Base-by-base conservation (phyloP, 805 yeast genomes). In the Saccharomycopsis fibuligera region DNA sequence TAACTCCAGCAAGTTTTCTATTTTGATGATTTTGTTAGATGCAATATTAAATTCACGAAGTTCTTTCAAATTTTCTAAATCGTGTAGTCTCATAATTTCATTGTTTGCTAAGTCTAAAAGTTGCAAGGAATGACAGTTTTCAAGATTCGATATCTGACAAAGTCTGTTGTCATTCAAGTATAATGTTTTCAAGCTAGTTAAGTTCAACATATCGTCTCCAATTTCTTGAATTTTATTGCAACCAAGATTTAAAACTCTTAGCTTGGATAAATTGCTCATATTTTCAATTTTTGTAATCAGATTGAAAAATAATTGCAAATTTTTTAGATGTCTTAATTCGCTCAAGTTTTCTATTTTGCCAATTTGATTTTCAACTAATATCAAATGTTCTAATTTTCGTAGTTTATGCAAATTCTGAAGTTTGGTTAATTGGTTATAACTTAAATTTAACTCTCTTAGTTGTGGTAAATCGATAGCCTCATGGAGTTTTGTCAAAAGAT, bases 101-200 rank as follows among this genome's bases (percentile, higher is more conserved):
- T 48, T 48, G 25, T 48, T 48, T 3, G 47, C 37, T 21, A 45
- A 45, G 16, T 45, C 43, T 16, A 45, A 37, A n/a, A 25, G 27
- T 30, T 37, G 29, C 21, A 47, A 37, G 5, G 42, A 21, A 17
- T n/a, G 21, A 10, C 46, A 47, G 17, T 30, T 27, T 9, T 42
- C 17, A 35, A 42, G 35, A 21, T 38, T 38, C 19, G 29, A 42
- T 12, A 48, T 33, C n/a, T 25, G 27, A 5, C n/a, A 21, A 5
- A 49, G 22, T 25, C 38, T 29, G 25, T 49, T 49, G 27, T 45
- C 50, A 22, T 47, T 35, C 17, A 49, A 27, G 23, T 49, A 37
- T 5, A 49, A 33, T 9, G 27, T 31, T 29, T 35, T 33, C 19
- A 48, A 33, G 22, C 25, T 48, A 23, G 12, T 37, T 30, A 48